phyloP scores from a whole-genome alignment of 345 rosid species.

The Trapa bicornis region DNA sequence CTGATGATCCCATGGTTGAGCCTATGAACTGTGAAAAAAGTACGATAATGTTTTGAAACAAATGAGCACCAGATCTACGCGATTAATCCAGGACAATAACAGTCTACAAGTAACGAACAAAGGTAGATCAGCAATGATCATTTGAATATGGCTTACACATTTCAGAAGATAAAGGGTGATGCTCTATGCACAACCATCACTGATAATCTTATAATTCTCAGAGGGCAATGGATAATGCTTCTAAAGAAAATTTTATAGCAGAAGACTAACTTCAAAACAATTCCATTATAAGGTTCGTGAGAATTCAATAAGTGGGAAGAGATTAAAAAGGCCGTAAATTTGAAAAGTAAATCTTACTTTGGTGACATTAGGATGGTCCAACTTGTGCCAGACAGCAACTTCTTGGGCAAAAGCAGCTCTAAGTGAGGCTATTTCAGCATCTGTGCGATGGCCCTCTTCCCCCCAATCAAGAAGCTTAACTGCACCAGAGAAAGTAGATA shows the following conservation, averaged over 20 bases:
- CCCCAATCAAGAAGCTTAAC: conserved; percentile 99
- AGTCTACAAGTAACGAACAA: background rate
- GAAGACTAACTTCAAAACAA: background rate
- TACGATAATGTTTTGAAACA: background rate
- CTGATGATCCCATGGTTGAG: conserved; percentile 80
- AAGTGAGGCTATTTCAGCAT: conserved; percentile 79
- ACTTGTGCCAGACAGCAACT: conserved; percentile 98
- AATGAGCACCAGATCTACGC: background rate
- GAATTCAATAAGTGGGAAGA: background rate
- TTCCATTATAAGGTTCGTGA: background rate
- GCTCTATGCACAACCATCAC: background rate
- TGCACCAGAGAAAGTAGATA: conserved; percentile 9
- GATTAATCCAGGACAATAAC: background rate
- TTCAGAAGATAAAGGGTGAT: background rate
- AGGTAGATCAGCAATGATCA: background rate
- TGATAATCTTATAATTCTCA: background rate
- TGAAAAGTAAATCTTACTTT: conserved; percentile 37
- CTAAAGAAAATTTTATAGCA: background rate
- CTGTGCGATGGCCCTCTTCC: conserved; percentile 88
- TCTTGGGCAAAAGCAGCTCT: conserved; percentile 86
- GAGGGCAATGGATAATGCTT: background rate
- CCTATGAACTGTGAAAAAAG: conserved; percentile 55
- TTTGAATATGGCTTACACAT: background rate
- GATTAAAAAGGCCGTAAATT: background rate
- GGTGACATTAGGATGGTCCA: conserved; percentile 90